These are phyloP conservation scores for Dactylis glomerata DNA, from an alignment of 176 grass and related monocot species.

Conservation along the genomic window DNA sequence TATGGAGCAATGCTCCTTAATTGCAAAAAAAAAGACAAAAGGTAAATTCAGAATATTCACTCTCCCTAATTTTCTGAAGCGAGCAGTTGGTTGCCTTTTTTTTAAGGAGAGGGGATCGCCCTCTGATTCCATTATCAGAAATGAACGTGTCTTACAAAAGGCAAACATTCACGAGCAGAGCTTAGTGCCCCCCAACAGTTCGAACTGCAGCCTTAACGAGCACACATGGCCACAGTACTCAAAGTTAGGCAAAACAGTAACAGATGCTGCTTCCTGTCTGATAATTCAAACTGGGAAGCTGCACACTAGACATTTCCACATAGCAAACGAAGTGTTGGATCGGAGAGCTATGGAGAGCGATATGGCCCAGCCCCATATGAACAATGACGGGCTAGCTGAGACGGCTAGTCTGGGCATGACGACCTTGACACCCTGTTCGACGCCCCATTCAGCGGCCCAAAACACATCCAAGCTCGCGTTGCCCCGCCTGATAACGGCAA, in stretches of 20 bases:
- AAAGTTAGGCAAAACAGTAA: background rate
- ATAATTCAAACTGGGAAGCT: background rate
- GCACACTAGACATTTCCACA: too few relatives aligned
- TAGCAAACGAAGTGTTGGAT: background rate
- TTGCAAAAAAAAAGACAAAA: too few relatives aligned
- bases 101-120: background rate
- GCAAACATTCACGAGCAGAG: background rate
- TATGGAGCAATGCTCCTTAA: too few relatives aligned
- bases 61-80: too few relatives aligned
- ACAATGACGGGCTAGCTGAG: background rate
- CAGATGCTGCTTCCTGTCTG: background rate
- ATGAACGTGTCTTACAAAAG: background rate
- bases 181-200: background rate
- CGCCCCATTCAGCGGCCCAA: background rate
- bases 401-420: background rate
- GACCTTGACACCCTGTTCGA: background rate
- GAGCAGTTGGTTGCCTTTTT: background rate
- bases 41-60: background rate
- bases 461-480: background rate
- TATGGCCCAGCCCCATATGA: background rate
- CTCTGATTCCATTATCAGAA: background rate
- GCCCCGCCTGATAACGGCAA: slow-evolving; percentile 3
- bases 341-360: background rate
- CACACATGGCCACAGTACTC: background rate
- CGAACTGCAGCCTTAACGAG: background rate